phyloP scores from a whole-genome alignment of 148 eudicot species.

The Polygonum aviculare region DNA sequence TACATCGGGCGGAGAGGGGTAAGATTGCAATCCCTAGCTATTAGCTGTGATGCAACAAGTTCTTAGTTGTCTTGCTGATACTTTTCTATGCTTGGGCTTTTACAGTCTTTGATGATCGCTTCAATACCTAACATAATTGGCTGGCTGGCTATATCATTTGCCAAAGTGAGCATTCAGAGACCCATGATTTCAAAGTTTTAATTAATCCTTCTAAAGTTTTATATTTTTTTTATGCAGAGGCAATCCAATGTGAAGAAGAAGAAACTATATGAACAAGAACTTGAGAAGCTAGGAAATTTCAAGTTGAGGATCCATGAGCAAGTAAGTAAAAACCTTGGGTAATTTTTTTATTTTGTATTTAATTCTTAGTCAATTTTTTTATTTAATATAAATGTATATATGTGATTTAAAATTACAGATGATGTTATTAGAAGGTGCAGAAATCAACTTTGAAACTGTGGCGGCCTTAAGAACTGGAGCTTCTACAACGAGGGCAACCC shows the following conservation, averaged over 20 bases:
- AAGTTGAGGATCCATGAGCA: slow-evolving; percentile 86
- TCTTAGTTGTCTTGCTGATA: not conserved
- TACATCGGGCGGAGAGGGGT: slow-evolving; percentile 8
- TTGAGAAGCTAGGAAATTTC: slow-evolving; percentile 80
- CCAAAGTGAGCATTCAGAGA: too few species aligned
- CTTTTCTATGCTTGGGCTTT: too few species aligned
- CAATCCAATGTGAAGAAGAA: slow-evolving; percentile 89
- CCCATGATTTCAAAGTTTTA: too few species aligned
- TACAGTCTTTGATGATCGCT: too few species aligned
- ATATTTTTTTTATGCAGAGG: slow-evolving; percentile 32
- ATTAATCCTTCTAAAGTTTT: not conserved
- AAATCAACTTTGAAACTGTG: slow-evolving; percentile 81
- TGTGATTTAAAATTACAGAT: slow-evolving; percentile 30
- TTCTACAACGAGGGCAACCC: slow-evolving; percentile 86
- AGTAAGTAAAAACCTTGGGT: slow-evolving; percentile 22
- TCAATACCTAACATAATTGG: too few species aligned
- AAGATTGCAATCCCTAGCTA: not conserved
- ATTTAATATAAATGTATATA: not conserved
- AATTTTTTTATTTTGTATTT: not conserved
- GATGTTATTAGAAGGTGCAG: slow-evolving; percentile 87
- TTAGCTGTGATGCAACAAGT: not conserved
- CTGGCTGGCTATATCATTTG: too few species aligned
- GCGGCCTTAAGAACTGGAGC: slow-evolving; percentile 93
- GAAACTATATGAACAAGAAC: slow-evolving; percentile 68
- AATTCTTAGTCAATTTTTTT: not conserved